Percentiles rank a stretch among this genome's conserved stretches.
phyloP scores from a whole-genome alignment of 2,329 filamentous ascomycete genomes.

The Pyrenophora graminea region DNA sequence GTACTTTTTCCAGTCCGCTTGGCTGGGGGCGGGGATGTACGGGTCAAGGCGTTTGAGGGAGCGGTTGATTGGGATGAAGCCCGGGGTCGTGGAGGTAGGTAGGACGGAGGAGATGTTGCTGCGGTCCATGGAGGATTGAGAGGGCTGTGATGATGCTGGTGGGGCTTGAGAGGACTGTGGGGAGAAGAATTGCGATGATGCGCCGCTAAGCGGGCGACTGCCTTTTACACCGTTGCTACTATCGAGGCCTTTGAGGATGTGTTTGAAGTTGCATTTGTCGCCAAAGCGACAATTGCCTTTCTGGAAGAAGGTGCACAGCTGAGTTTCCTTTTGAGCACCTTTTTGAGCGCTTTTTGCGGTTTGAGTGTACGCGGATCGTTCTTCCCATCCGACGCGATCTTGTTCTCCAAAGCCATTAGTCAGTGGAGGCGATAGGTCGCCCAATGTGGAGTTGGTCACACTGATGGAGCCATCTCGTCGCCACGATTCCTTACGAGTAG shows the following conservation, averaged over 20 bases:
- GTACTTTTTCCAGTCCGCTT: constrained; percentile 48
- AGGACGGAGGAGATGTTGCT: constrained; percentile 24
- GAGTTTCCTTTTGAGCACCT: not conserved
- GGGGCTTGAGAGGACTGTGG: not conserved
- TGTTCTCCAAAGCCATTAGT: constrained; percentile 12
- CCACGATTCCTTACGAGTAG: constrained; percentile 15
- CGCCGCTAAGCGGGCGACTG: not conserved
- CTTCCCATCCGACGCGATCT: constrained; percentile 9
- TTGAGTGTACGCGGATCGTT: not conserved
- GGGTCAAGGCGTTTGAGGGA: constrained; percentile 54
- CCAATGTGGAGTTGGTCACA: constrained; percentile 8
- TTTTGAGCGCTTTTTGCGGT: not conserved
- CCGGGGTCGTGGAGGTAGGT: constrained; percentile 13
- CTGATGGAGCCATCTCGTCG: constrained; percentile 8
- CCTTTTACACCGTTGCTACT: not conserved
- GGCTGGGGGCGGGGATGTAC: constrained; percentile 44
- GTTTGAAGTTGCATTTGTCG: constrained; percentile 28
- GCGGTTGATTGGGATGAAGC: constrained; percentile 54
- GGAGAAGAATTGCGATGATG: not conserved
- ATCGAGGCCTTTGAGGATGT: constrained; percentile 8
- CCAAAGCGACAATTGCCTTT: constrained; percentile 33
- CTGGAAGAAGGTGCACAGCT: constrained; percentile 30
- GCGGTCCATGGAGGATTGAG: constrained; percentile 1
- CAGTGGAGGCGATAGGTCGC: constrained; percentile 1
- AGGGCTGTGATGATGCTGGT: not conserved